A percentile compares a stretch with the other conserved stretches of the same genome.
phyloP scores from a whole-genome alignment of 169 alveolate genomes.

The Cystoisospora suis region DNA sequence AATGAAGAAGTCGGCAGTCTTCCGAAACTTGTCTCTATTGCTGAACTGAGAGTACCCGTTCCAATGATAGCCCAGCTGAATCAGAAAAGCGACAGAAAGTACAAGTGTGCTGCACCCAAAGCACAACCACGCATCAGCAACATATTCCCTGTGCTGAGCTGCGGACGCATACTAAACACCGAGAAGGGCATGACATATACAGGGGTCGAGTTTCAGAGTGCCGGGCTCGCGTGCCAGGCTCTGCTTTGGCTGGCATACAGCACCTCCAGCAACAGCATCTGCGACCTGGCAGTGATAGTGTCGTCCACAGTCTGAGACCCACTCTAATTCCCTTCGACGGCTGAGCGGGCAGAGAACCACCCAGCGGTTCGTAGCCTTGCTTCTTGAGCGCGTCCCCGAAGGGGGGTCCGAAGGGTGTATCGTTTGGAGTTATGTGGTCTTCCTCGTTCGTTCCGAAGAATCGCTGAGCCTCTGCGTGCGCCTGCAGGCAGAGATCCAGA shows the following conservation, averaged over 20 bases:
- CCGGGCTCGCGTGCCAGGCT: no score
- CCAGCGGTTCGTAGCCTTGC: slow-evolving; percentile 31
- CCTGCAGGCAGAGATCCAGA: not conserved
- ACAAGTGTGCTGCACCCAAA: no score
- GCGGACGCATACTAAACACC: no score
- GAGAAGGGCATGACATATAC: no score
- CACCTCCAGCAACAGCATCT: no score
- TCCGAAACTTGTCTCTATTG: slow-evolving; percentile 1
- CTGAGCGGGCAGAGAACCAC: slow-evolving; percentile 12
- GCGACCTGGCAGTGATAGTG: no score
- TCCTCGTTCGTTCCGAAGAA: not conserved
- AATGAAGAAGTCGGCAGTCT: not conserved
- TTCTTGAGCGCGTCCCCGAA: not conserved
- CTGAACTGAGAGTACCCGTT: not conserved
- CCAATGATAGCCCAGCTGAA: slow-evolving; percentile 31
- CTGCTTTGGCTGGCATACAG: no score
- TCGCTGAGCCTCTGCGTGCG: not conserved
- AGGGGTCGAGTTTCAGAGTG: no score
- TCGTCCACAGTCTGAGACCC: no score
- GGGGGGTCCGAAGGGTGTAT: not conserved
- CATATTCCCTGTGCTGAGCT: no score
- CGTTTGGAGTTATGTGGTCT: not conserved
- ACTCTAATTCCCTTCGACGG: not conserved
- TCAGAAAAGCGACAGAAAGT: no score
- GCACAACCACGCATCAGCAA: no score